Percentiles rank a stretch among this genome's conserved stretches.
phyloP scores from a whole-genome alignment of 768 basidiomycete genomes.

The Fistulinella prunicolor region DNA sequence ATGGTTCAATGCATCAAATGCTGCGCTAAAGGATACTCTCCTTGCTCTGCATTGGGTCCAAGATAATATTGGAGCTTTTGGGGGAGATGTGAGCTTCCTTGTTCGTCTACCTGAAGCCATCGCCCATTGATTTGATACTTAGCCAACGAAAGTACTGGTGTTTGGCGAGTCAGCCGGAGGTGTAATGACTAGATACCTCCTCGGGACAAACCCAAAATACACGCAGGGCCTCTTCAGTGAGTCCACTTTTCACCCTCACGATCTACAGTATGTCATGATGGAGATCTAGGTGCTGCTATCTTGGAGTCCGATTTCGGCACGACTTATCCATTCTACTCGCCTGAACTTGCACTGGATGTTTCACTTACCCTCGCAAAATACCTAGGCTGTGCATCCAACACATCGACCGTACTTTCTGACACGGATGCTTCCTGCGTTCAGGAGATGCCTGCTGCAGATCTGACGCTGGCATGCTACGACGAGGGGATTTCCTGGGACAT shows the following conservation, averaged over 20 bases:
- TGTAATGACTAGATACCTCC: constrained; percentile 2
- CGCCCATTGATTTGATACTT: background rate
- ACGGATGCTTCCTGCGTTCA: constrained; percentile 5
- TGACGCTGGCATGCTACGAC: constrained; percentile 6
- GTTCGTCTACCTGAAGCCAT: background rate
- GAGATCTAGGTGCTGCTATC: constrained; percentile 11
- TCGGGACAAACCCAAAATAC: constrained; percentile 5
- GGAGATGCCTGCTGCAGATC: constrained; percentile 2
- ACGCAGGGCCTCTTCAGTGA: constrained; percentile 13
- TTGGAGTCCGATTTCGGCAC: constrained; percentile 17
- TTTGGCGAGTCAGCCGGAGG: constrained; percentile 16
- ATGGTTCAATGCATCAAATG: constrained; percentile 13
- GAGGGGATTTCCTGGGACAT: constrained; percentile 10
- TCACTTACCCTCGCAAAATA: constrained; percentile 16
- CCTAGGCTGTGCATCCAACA: constrained; percentile 17
- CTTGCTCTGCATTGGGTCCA: constrained; percentile 35
- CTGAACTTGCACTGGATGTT: constrained; percentile 5
- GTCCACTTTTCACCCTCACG: background rate
- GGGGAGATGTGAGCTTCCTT: constrained; percentile 29
- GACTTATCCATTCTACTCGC: constrained; percentile 13
- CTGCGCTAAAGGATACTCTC: constrained; percentile 26
- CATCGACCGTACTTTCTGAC: constrained; percentile 4
- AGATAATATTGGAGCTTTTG: constrained; percentile 31
- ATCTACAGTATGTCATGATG: background rate
- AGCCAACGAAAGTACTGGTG: constrained; percentile 12